A percentile compares a stretch with the other conserved stretches of the same genome.
Conservation (phyloP, 441 rosid species). For the Breynia disticha region DNA sequence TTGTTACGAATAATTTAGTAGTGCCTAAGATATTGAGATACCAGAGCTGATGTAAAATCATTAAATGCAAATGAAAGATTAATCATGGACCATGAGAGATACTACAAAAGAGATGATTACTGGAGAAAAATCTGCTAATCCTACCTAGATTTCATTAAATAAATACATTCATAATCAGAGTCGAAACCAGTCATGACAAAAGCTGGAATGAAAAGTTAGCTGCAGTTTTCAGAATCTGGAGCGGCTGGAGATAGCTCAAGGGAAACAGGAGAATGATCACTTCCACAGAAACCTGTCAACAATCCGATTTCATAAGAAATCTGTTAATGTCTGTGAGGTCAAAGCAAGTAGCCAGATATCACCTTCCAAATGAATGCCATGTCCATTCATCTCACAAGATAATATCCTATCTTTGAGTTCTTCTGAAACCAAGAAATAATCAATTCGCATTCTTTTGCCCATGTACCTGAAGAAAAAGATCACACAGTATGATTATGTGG, state of each 20-base stretch:
- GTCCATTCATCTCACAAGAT: constrained; percentile 72
- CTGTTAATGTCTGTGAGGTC: background rate
- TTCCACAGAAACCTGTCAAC: constrained; percentile 69
- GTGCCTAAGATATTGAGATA: no score
- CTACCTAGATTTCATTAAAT: no score
- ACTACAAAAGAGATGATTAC: no score
- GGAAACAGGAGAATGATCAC: constrained; percentile 89
- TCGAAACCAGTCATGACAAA: no score
- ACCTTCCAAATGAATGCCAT: constrained; percentile 83
- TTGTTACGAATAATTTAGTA: no score
- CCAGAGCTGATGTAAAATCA: no score
- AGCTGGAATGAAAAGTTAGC: no score
- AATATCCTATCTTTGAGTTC: constrained; percentile 52
- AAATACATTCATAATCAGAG: no score
- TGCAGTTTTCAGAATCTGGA: constrained; percentile 11
- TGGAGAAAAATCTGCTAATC: no score
- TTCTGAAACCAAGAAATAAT: constrained; percentile 73
- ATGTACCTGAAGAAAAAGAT: constrained; percentile 46
- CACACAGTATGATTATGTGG: background rate
- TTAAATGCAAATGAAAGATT: no score
- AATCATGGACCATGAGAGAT: no score
- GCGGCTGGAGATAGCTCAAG: constrained; percentile 50
- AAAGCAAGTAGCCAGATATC: background rate
- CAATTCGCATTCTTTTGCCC: constrained; percentile 92
- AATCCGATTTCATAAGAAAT: background rate